These are phyloP conservation scores for Trichocomaceae sp. DNA, from an alignment of 2,329 filamentous ascomycete genomes.

Conservation along the genomic window DNA sequence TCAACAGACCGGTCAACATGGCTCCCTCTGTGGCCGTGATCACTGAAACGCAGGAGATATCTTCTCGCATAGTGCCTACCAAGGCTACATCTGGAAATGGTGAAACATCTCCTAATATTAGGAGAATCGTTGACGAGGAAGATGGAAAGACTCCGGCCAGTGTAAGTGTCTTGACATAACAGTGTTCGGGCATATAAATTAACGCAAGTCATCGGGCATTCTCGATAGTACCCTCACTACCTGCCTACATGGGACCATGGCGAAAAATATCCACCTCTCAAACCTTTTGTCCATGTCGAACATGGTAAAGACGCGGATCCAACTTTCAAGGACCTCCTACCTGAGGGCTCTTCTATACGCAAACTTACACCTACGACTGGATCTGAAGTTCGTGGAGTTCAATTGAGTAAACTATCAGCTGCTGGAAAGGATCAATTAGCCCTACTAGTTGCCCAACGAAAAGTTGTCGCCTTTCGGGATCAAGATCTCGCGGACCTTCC, in stretches of 20 bases:
- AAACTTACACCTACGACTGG: conserved; percentile 32
- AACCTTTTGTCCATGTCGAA: conserved; percentile 38
- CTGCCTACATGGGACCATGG: conserved; percentile 21
- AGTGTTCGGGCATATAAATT: too few species aligned
- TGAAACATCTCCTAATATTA: conserved; percentile 1
- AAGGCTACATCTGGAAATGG: neutral
- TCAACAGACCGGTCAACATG: too few species aligned
- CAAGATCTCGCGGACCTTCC: conserved; percentile 19
- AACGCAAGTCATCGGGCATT: too few species aligned
- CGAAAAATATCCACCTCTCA: conserved; percentile 32
- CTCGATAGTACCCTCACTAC: conserved; percentile 23
- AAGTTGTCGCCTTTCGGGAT: conserved; percentile 17
- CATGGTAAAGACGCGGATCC: conserved; percentile 38
- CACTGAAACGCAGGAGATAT: neutral
- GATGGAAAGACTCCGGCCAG: conserved; percentile 1
- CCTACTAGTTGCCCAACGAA: conserved; percentile 33
- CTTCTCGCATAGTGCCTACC: neutral
- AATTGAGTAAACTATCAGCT: conserved; percentile 43
- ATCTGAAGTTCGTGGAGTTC: conserved; percentile 46
- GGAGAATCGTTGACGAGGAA: conserved; percentile 9
- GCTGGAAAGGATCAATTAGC: conserved; percentile 47
- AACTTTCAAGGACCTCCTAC: conserved; percentile 38
- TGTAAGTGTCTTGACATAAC: too few species aligned
- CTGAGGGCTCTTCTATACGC: conserved; percentile 17
- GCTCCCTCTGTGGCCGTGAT: too few species aligned